Evolutionary conservation across 2,329 filamentous ascomycete species (phyloP), one percentile per base, ranked within the genome.

Genomic region (Exophiala calicioides): DNA sequence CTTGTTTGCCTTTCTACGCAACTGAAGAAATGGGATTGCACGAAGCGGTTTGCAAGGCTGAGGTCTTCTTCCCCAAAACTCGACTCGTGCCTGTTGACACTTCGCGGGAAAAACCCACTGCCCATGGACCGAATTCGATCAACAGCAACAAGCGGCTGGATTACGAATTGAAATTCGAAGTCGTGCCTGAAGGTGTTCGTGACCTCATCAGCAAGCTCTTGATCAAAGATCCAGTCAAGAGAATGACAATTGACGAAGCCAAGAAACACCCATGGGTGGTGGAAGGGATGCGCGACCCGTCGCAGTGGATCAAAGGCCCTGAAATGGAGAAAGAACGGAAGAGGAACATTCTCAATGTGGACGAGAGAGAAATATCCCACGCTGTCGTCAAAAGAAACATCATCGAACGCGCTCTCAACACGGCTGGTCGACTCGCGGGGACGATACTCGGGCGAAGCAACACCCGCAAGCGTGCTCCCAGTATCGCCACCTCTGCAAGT

Each of bases 181-280:
- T 88, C 9, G 80, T 98, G 21, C 87, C 91, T 55, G 84, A 89
- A 35, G 77, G 86, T 8, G 72, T 98, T 6, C 78, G 83, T 42
- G 88, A 98, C 63, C 75, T 98, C 9, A 70, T 98, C 20, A 76
- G 74, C 37, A 81, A 84, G 56, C 83, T 98, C 71, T 77, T 98
- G 47, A 84, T 80, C 58, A 98, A 97, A 69, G 89, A 97, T 62
- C 90, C 91, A 1, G 78, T 86, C 21, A 84, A 90, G 68, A 84
- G 93, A 29, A 96, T 98, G 60, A 86, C 88, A 5, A 74, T 98
- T 40, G 83, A 85, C 50, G 91, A 96, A 59, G 91, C 97, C 60
- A 97, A 97, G 67, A 85, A 87, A 50, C 93, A 98, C 63, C 84
- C 85, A 4, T 98, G 93, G 93, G 85, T 97, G 12, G 76, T 91